Base-by-base conservation (phyloP, 2,329 filamentous ascomycete genomes). In the Bipolaris sorokiniana region DNA sequence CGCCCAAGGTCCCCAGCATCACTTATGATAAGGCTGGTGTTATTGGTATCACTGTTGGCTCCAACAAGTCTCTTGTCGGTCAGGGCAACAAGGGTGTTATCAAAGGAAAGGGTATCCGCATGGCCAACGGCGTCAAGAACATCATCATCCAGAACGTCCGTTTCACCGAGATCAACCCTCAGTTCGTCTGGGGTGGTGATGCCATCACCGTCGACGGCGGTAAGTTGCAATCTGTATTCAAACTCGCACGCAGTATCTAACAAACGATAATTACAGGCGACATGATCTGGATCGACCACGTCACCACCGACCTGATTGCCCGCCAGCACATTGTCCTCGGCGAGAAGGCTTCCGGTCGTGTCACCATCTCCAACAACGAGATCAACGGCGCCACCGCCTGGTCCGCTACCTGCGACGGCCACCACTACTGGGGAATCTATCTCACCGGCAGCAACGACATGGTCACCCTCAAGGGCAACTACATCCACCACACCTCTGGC, bases 321-420 rank as follows among this genome's bases (percentile, higher is more conserved):
- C 84, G 85, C 42, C 85, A 87, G 73, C 82, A 86, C 77, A 82
- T 86, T 48, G 85, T 87, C 48, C 80, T 84, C 48, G 85, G 86
- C 58, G 82, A 80, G 68, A 67, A 71, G 3, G 80, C 83, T 48
- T 81, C 80, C 65, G 81, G 80, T 70, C 82, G 83, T 42, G 82
- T 88, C 18, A 86, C 84, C 26, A 81, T 88, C 70, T 84, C 84
- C 64, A 87, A 88, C 81, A 79, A 70, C 75, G 82, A 85, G 68
- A 82, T 88, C 64, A 81, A 88, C 66, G 86, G 86, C 44, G 69
- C 70, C 22, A 80, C 80, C 33, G 70, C 75, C 16, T 87, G 79
- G 77, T 86, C 84, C 10, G 81, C 85, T 4, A 83, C 80, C 45
- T 88, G 85, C 73, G 78, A 87, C 67, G 79, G 77, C 38, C 80